Evolutionary conservation across 148 eudicot species (phyloP).

Genomic region (Vaccinium macrocarpon): DNA sequence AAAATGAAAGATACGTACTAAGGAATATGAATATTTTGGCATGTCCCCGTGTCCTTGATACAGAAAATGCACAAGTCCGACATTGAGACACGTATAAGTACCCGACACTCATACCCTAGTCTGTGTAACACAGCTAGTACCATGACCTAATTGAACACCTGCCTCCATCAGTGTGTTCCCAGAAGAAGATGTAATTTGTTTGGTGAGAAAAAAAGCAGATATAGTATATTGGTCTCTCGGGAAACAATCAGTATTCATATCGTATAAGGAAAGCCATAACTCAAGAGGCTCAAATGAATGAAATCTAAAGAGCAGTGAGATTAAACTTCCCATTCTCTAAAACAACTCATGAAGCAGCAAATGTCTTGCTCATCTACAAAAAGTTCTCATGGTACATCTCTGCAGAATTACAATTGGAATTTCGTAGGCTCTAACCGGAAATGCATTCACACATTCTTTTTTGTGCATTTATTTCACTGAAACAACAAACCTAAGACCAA

Average conservation of each 20-base stretch:
- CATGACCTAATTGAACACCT: background rate
- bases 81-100: no score
- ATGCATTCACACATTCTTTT: background rate
- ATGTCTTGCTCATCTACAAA: background rate
- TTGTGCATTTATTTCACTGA: constrained; percentile 3
- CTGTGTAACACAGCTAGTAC: background rate
- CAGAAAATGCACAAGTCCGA: no score
- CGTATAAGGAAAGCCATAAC: background rate
- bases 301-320: background rate
- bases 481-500: background rate
- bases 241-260: background rate
- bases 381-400: background rate
- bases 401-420: background rate
- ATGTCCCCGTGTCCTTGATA: no score
- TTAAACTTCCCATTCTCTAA: background rate
- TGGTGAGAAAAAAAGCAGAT: background rate
- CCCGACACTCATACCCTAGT: no score
- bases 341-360: background rate
- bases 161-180: background rate
- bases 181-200: background rate
- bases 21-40: no score
- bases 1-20: no score
- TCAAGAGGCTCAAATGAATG: background rate
- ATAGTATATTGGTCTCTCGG: background rate
- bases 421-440: background rate